Base-by-base conservation (phyloP, 2,329 filamentous ascomycete genomes). In the Fusarium sp. region DNA sequence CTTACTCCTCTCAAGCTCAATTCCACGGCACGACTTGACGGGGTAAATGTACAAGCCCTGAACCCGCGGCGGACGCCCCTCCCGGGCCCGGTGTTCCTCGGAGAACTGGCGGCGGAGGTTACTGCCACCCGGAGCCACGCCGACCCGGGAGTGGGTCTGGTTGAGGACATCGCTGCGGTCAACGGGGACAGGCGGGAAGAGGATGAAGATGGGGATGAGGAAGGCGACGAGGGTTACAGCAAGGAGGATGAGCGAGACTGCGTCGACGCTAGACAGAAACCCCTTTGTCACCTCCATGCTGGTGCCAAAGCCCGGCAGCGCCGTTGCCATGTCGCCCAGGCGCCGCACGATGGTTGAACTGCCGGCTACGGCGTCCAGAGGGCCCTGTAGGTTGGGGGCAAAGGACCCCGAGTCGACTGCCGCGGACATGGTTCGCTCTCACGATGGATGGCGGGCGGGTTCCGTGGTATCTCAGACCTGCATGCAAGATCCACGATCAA, bases 11-110 rank as follows among this genome's bases (percentile, higher is more conserved):
- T 89, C 84, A 56, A 98, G 82, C 83, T 97, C 94, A 64, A 97
- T 90, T 32, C 93, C 93, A 65, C 85, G 86, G 81, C 95, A 97
- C 66, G 93, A 94, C 84, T 97, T 96, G 81, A 98, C 84, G 1
- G 95, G 95, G 81, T 97, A 96, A 69, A 95, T 88, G 84, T 91
- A 92, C 61, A 97, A 85, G 65, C 93, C 93, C 81, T 94, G 83
- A 61, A 89, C 80, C 22, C 65, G 69, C 66, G 77, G 59, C 37
- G 67, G 38, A 73, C 77, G 66, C 57, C 71, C 69, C 10, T 77
- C 66, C 35, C 75, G 74, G 27, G 70, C 60, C 54, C 71, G 67
- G 45, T 78, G 78, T 56, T 66, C 66, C 35, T 71, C 64, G 38
- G 73, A 76, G 61, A 70, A 61, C 64, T 80, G 80, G 54, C 75